phyloP scores from a whole-genome alignment of 768 basidiomycete species.

The Tylopilus rubrobrunneus region DNA sequence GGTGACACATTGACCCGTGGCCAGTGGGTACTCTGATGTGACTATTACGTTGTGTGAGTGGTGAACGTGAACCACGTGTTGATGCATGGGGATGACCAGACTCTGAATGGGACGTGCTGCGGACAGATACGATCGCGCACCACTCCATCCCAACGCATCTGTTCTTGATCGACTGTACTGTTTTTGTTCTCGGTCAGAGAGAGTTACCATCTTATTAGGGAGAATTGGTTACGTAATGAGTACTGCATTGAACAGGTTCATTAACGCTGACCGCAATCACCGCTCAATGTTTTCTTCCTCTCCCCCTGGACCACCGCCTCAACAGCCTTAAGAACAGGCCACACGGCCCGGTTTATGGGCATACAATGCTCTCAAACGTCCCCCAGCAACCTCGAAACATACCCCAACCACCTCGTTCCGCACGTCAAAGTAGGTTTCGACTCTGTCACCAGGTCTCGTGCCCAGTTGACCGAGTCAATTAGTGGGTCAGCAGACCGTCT shows the following conservation, averaged over 20 bases:
- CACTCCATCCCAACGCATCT: neutral
- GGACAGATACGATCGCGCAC: too few relatives aligned
- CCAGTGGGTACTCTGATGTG: too few relatives aligned
- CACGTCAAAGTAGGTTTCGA: constrained; percentile 18
- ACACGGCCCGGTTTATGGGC: constrained; percentile 17
- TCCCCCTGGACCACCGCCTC: constrained; percentile 23
- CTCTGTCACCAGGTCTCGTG: constrained; percentile 5
- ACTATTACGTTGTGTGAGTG: constrained; percentile 1
- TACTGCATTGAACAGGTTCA: constrained; percentile 23
- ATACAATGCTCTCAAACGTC: constrained; percentile 20
- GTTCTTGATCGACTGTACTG: neutral
- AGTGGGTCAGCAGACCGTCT: constrained; percentile 38
- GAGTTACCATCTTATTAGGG: too few relatives aligned
- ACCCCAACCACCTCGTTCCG: constrained; percentile 12
- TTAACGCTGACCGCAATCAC: constrained; percentile 13
- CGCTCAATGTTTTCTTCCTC: constrained; percentile 20
- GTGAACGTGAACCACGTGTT: neutral
- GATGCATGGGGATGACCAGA: neutral
- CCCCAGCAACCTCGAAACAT: constrained; percentile 19
- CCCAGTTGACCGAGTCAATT: constrained; percentile 1
- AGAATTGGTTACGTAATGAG: constrained; percentile 18
- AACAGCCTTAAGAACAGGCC: constrained; percentile 29
- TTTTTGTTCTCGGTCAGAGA: neutral
- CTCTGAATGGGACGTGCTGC: neutral
- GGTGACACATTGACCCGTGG: constrained; percentile 27